Evolutionary conservation across 2,329 filamentous ascomycete genomes (phyloP).

Genomic region (Chaetomium olivaceum): DNA sequence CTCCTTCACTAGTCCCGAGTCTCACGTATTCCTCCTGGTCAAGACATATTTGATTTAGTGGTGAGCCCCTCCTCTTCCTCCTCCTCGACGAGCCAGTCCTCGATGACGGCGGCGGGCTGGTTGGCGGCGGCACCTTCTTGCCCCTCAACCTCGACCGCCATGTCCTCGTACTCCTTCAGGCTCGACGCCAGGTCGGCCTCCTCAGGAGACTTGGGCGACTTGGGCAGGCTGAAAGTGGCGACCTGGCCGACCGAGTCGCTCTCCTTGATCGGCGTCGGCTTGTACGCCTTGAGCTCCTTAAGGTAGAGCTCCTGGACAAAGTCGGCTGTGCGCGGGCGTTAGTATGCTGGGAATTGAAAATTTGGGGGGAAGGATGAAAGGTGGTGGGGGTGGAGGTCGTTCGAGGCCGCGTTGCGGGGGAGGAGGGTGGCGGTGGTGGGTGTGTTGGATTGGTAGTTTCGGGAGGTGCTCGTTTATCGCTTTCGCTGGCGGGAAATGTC

Average conservation of each 20-base stretch:
- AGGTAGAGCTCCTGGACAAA: slow-evolving; percentile 98
- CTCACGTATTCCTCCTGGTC: too few species aligned
- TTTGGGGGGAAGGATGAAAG: not conserved
- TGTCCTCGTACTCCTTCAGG: slow-evolving; percentile 90
- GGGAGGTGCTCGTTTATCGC: not conserved
- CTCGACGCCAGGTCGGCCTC: slow-evolving; percentile 90
- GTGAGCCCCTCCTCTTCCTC: slow-evolving; percentile 54
- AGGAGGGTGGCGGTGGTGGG: not conserved
- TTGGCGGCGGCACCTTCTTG: slow-evolving; percentile 65
- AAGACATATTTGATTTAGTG: slow-evolving; percentile 44
- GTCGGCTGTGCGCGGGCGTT: slow-evolving; percentile 66
- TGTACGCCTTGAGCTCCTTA: slow-evolving; percentile 93
- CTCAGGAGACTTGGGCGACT: slow-evolving; percentile 84
- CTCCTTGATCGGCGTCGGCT: slow-evolving; percentile 78
- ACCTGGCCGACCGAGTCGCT: slow-evolving; percentile 88
- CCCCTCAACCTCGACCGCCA: slow-evolving; percentile 93
- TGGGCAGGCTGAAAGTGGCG: slow-evolving; percentile 79
- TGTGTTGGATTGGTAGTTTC: not conserved
- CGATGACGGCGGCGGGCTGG: slow-evolving; percentile 57
- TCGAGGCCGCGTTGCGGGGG: not conserved
- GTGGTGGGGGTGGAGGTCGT: not conserved
- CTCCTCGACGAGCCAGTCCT: slow-evolving; percentile 85
- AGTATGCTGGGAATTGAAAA: not conserved
- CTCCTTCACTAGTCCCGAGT: not conserved
- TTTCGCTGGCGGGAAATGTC: not conserved